Base-by-base conservation (phyloP, 176 grass and related monocot genomes). In the Oryza coarctata region DNA sequence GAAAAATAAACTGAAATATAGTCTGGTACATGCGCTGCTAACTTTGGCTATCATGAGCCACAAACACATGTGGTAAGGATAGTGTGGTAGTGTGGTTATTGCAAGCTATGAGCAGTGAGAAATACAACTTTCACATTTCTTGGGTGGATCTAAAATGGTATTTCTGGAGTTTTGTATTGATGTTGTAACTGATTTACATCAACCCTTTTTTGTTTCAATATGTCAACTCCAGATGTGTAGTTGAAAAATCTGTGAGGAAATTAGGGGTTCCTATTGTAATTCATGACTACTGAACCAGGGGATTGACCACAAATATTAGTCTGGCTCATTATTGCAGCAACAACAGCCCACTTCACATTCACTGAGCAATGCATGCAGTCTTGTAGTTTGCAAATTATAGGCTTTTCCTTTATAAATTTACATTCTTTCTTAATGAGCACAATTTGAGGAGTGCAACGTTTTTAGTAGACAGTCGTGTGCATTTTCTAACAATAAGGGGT, bases 401-500 rank as follows among this genome's bases (percentile, higher is more conserved):
- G 47, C 17, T 50, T 50, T 50, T 50, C 41, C 47, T 50, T 50
- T 50, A 50, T 4, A 50, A 17, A 6, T 50, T 50, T 20, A 50
- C 17, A 50, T 50, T 50, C 47, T 50, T 50, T 50, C 47, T 55
- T 55, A 55, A 20, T 55, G 6, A 55, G 1, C 18, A 55, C 18
- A 18, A 50, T 6, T n/a, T 22, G 50, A 52, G 47, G 47, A 55
- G 20, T 55, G 50, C 17, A n/a, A 7, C 20, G 2, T 55, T 55
- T 55, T 55, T 55, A 22, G 50, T 55, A 1, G 17, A 22, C 5
- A 55, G 1, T 8, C 18, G 7, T 9, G 20, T 55, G 50, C 18
- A 8, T 55, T 88, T 84, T 78, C 31, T 65, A 43, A 72, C 40
- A 73, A 40, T 63, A 78, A 41, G 58, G 31, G 67, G 12, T 73